phyloP scores from a whole-genome alignment of 2,329 filamentous ascomycete species.

The Davidsoniella australis region DNA sequence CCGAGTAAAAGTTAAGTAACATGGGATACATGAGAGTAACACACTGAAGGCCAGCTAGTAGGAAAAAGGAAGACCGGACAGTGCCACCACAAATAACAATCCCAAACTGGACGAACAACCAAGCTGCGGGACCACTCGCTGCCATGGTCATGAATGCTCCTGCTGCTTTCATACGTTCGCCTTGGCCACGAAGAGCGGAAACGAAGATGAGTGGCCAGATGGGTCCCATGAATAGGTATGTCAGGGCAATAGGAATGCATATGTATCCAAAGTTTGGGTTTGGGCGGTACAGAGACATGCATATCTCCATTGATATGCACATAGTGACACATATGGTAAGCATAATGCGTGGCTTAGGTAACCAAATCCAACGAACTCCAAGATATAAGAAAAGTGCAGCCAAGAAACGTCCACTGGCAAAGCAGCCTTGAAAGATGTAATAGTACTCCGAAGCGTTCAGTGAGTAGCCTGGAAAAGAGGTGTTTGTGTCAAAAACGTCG shows the following conservation, averaged over 20 bases:
- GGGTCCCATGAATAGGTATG: slow-evolving; percentile 68
- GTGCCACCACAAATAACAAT: slow-evolving; percentile 42
- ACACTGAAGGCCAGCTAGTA: slow-evolving; percentile 38
- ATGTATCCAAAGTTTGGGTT: slow-evolving; percentile 29
- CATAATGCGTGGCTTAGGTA: slow-evolving; percentile 52
- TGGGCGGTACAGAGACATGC: slow-evolving; percentile 25
- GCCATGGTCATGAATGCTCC: slow-evolving; percentile 64
- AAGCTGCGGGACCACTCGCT: slow-evolving; percentile 54
- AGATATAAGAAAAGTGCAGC: slow-evolving; percentile 47
- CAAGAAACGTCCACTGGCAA: slow-evolving; percentile 57
- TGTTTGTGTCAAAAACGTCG: slow-evolving; percentile 12
- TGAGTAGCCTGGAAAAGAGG: slow-evolving; percentile 25
- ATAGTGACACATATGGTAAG: slow-evolving; percentile 38
- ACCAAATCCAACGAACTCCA: slow-evolving; percentile 28
- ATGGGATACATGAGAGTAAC: slow-evolving; percentile 31
- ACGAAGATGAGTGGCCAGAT: slow-evolving; percentile 72
- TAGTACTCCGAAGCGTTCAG: slow-evolving; percentile 47
- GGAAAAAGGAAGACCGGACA: slow-evolving; percentile 45
- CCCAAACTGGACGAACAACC: slow-evolving; percentile 57
- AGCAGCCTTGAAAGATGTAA: slow-evolving; percentile 54
- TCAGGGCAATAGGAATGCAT: slow-evolving; percentile 46
- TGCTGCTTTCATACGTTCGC: slow-evolving; percentile 62
- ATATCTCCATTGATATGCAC: not conserved
- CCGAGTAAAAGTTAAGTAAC: slow-evolving; percentile 29
- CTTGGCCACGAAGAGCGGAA: slow-evolving; percentile 62